Conservation (phyloP, 768 basidiomycete genomes). For the Pleurotus citrinopileatus region DNA sequence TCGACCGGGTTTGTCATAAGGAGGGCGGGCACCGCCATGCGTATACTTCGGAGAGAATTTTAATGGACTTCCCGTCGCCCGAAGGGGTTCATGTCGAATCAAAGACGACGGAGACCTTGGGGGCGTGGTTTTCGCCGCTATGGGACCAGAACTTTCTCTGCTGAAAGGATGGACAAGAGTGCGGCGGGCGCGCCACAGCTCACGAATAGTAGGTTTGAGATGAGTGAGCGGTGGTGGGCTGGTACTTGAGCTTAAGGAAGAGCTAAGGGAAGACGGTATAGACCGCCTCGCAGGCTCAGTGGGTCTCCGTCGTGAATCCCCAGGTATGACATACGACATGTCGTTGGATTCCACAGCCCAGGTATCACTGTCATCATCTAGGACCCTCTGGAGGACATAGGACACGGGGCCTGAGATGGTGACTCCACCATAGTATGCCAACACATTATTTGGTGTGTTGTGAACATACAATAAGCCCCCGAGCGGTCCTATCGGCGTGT, state of each 20-base stretch:
- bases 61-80: too few species aligned
- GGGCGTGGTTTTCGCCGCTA: too few species aligned
- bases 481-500: not conserved
- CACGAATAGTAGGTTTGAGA: not conserved
- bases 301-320: not conserved
- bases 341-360: not conserved
- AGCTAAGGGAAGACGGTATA: not conserved
- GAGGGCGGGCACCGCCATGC: too few species aligned
- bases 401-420: not conserved
- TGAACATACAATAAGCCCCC: not conserved
- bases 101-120: too few species aligned
- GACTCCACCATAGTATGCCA: not conserved
- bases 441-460: not conserved
- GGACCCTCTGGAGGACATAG: not conserved
- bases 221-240: not conserved
- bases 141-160: too few species aligned
- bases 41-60: too few species aligned
- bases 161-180: too few species aligned
- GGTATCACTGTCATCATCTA: not conserved
- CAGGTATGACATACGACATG: not conserved
- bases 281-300: not conserved
- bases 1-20: too few species aligned
- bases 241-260: not conserved
- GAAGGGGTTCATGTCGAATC: too few species aligned
- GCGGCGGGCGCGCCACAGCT: too few species aligned